Base-by-base conservation (phyloP, 441 rosid genomes). In the Sinapis alba region DNA sequence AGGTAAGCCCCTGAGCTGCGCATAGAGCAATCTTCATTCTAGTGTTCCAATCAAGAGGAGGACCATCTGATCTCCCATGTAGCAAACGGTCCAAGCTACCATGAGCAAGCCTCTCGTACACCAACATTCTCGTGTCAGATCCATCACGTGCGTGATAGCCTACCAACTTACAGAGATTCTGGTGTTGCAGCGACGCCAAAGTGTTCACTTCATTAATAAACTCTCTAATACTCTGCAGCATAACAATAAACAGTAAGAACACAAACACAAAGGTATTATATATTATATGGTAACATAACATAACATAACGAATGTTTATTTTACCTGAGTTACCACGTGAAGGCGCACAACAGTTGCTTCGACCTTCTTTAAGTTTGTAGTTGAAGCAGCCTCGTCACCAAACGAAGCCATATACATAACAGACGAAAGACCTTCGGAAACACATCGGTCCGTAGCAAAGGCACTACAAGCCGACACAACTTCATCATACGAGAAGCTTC, bases 21-120 rank as follows among this genome's bases (percentile, higher is more conserved):
- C 94, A 88, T 54, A 96, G 73, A 64, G 98, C 96, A 23, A 92
- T 90, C 83, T 93, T 96, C 90, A 92, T 89, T 78, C 98, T 86
- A 24, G 95, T 86, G 77, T 93, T 96, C 98, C 99, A 96, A 86
- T 93, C 99, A 80, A 96, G 78, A 3, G 89, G 93, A 21, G 98
- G 98, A 15, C 98, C 99, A 74, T 93, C 97, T 2, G 92, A 84
- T 81, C 99, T 89, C 28, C 92, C 97, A 11, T 89, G 90, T 2
- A 96, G 76, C 72, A 96, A 86, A 26, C 97, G 86, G 80, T 92
- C 99, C 82, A 96, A 84, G 85, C 97, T 93, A 69, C 98, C 98
- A 51, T 86, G 97, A 79, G 85, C 83, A 54, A 89, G 94, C 89
- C 94, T 92, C 88, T 93, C 99, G 21, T 90, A 93, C 63, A 96